Evolutionary conservation across 805 yeast species (phyloP), one percentile per base, ranked within the genome.

Genomic region (Myxozyma sirexii): DNA sequence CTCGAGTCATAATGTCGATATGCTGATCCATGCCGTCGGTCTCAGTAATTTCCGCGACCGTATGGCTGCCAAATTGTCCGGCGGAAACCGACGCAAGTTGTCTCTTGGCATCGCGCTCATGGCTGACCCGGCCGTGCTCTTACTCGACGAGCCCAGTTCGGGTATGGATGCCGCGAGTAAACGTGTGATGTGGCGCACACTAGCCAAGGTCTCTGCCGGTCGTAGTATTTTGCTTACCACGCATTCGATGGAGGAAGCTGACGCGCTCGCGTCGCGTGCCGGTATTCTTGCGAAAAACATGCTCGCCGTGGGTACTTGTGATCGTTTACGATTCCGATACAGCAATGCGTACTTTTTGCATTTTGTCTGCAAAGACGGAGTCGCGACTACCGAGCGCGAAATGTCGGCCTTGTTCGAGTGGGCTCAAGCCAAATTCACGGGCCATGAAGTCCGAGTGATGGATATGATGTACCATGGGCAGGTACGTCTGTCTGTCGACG

Each of bases 111-210:
- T 72, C 6, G 72, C 76, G 2, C 59, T 74, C 13, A 71, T 74
- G 63, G 75, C 73, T 1, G 68, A 73, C 46, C 75, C 76, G 3
- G 54, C 68, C 13, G 74, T 74, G n/a, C 57, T 73, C 23, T 59
- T 73, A 10, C 69, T 73, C 10, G 76, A 73, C 57, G 76, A 73
- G 62, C 76, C 76, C n/a, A 72, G 76, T 7, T 68, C 73, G 35
- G 76, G 76, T 17, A 72, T 73, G 76, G 76, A 73, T 56, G 76
- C 76, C 12, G 73, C 71, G 55, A 74, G 75, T 21, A 74, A 74
- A 54, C 70, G 76, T 17, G 67, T 73, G 39, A 73, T 73, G 76
- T 73, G 76, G 76, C 65, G 62, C 26, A 73, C 75, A 8, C 56
- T 73, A 24, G 59, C 72, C 10, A 54, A 63, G 10, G 72, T 73